Evolutionary conservation across 192 early-diverging fungal genomes (phyloP), one percentile per base, ranked within the genome.

Genomic region (Gigaspora rosea): DNA sequence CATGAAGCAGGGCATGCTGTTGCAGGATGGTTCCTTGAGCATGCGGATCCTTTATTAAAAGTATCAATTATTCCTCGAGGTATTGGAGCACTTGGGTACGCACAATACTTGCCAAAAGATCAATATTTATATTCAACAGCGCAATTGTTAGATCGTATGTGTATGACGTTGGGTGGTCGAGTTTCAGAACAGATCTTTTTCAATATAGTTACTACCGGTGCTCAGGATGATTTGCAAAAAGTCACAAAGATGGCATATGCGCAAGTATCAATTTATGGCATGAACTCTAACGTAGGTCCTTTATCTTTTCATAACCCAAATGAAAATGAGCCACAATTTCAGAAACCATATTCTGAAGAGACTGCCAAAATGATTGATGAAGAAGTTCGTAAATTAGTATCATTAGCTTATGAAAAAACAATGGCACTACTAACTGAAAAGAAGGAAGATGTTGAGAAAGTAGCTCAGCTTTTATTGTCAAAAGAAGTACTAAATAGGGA

Each of bases 1-100:
- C 98, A 99, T 84, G 98, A 99, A 87, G 98, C 98, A 18, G 98
- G 98, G 1, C 98, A 99, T 80, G 98, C 98, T 41, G 95, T 99
- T 71, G 94, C 92, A 15, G 98, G 98, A 46, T 99, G 98, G 98
- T 99, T 94, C 80, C 86, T 99, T 71, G 88, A 96, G 76, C 91
- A 96, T 76, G 96, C 98, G 0, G 94, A 97, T 84, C 98, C 98
- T 20, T 84, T 99, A 62, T 86, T 99, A 59, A 98, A 98, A 86
- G 98, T 99, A 8, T 96, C 95, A 65, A 98, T 99, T 79, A 99
- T 99, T 80, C 98, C 98, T 48, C 92, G 98, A 77, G 97, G 98
- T 46, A 85, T 90, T 20, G 96, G 91, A 22, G 98, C 98, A 15
- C 90, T 99, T 16, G 98, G 98, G 16, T 99, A 99, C 87, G 98